Evolutionary conservation across 176 grass and related monocot species (phyloP).

Genomic region (Raddia guianensis): DNA sequence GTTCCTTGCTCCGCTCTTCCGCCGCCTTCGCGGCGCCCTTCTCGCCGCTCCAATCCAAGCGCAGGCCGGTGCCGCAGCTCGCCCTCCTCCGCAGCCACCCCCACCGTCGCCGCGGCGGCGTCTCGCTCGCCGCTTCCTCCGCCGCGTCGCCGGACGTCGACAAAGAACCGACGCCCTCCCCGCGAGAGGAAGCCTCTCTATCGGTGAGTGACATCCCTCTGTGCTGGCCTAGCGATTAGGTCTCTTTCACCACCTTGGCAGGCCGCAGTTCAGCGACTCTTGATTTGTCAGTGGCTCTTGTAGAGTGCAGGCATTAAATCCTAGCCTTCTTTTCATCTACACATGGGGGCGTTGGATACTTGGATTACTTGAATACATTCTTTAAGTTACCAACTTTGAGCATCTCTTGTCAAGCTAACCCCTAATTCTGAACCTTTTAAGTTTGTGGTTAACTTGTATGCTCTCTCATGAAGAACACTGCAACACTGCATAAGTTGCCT

Average conservation of each 20-base stretch:
- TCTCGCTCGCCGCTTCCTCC: constrained; percentile 34
- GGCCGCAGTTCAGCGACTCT: background rate
- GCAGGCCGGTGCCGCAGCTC: background rate
- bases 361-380: background rate
- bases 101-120: constrained; percentile 4
- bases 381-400: background rate
- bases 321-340: too few species aligned
- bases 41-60: background rate
- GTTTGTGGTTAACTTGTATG: background rate
- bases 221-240: background rate
- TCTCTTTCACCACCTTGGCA: background rate
- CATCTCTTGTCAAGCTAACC: background rate
- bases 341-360: background rate
- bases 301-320: background rate
- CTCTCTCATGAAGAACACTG: background rate
- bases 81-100: background rate
- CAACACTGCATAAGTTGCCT: background rate
- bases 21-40: constrained; percentile 23
- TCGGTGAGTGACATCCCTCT: constrained; percentile 30
- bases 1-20: constrained; percentile 36
- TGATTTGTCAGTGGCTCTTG: background rate
- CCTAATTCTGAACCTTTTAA: background rate
- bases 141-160: constrained; percentile 48
- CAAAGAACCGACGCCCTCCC: constrained; percentile 8
- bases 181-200: background rate